phyloP scores from a whole-genome alignment of 2,329 filamentous ascomycete species.

The Alternaria gaisen region DNA sequence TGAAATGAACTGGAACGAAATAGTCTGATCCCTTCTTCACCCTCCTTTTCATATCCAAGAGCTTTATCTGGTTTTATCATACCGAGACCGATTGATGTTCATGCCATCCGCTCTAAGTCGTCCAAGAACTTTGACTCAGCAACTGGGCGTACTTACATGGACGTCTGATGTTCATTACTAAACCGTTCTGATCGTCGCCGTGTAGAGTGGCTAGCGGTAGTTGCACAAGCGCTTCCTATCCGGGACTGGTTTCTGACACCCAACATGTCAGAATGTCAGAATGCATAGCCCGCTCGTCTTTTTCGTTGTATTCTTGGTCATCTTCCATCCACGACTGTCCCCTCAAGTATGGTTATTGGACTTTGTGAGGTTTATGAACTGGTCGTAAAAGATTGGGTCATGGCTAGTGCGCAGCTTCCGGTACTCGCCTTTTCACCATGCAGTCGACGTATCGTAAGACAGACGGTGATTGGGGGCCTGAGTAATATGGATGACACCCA shows the following conservation, averaged over 20 bases:
- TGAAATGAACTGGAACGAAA: neutral
- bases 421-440: neutral
- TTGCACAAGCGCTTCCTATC: neutral
- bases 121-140: neutral
- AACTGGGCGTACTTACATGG: neutral
- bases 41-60: neutral
- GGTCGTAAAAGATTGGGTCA: neutral
- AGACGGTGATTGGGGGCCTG: no score
- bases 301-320: neutral
- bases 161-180: neutral
- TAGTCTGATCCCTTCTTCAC: neutral
- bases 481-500: neutral
- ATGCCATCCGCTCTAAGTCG: neutral
- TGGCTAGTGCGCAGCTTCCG: neutral
- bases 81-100: neutral
- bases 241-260: neutral
- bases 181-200: neutral
- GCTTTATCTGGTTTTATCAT: neutral
- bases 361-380: neutral
- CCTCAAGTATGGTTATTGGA: neutral
- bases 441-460: neutral
- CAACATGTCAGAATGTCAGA: conserved; percentile 1
- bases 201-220: neutral
- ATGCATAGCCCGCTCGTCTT: neutral
- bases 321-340: neutral